A percentile compares a stretch with the other conserved stretches of the same genome.
phyloP scores from a whole-genome alignment of 2,329 filamentous ascomycete species.

The Colletotrichum orchidophilum region DNA sequence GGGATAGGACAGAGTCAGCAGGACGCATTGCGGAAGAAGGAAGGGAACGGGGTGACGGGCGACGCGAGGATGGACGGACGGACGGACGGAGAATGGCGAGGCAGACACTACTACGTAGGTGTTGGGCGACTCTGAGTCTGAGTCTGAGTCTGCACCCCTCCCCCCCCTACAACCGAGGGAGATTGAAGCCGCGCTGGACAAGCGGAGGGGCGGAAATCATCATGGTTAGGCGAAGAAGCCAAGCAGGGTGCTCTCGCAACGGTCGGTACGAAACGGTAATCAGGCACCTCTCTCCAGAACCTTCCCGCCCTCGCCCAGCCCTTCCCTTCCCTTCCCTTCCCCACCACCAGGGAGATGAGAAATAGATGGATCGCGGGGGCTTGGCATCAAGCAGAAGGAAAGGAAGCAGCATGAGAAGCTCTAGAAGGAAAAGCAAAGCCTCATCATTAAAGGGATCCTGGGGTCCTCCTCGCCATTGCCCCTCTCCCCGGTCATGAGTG shows the following conservation, averaged over 20 bases:
- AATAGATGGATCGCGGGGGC: neutral
- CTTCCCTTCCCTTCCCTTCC: neutral
- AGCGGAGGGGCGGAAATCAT: neutral
- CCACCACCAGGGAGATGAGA: conserved; percentile 10
- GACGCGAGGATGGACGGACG: neutral
- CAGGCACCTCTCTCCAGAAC: neutral
- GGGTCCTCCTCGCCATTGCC: neutral
- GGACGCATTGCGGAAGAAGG: neutral
- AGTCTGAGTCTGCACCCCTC: neutral
- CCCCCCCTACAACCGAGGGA: conserved; percentile 2
- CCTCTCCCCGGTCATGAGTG: neutral
- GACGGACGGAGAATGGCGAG: neutral
- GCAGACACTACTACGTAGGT: neutral
- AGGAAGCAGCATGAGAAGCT: neutral
- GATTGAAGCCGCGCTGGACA: conserved; percentile 9
- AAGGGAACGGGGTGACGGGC: neutral
- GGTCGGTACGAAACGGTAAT: neutral
- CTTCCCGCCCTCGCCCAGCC: neutral
- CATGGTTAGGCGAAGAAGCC: neutral
- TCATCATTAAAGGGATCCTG: neutral
- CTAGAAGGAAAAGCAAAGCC: neutral
- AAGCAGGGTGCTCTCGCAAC: conserved; percentile 2
- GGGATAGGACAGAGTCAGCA: neutral
- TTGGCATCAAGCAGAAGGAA: neutral
- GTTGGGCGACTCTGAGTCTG: too few relatives aligned